Conservation (phyloP, 441 rosid species). For the Euphorbia corollata region DNA sequence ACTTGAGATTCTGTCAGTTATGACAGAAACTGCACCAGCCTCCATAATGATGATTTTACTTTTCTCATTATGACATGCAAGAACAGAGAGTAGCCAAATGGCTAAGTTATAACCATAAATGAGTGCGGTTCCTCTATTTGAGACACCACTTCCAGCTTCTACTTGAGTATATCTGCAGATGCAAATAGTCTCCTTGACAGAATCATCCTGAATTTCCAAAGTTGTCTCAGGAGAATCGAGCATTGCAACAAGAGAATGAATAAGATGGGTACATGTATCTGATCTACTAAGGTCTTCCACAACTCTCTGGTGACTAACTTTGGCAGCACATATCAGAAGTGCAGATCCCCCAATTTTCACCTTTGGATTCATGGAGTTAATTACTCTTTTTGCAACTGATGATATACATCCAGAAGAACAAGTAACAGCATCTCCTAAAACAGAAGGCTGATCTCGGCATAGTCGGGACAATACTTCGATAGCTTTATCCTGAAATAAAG, state of each 20-base stretch:
- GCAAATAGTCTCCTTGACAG: constrained; percentile 47
- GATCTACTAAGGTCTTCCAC: constrained; percentile 86
- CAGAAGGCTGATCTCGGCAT: constrained; percentile 74
- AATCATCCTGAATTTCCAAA: constrained; percentile 41
- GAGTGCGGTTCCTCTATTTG: constrained; percentile 40
- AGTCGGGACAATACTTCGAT: constrained; percentile 83
- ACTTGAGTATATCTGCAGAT: constrained; percentile 57
- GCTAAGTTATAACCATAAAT: constrained; percentile 75
- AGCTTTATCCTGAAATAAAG: constrained; percentile 89
- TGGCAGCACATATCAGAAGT: constrained; percentile 88
- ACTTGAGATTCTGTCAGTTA: constrained; percentile 66
- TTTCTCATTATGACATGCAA: constrained; percentile 86
- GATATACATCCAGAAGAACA: constrained; percentile 58
- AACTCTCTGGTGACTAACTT: constrained; percentile 71
- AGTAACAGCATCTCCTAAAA: constrained; percentile 69
- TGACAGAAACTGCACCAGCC: constrained; percentile 85
- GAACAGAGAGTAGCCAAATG: constrained; percentile 88
- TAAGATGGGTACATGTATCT: constrained; percentile 50
- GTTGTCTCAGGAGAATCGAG: constrained; percentile 48
- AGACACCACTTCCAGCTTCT: constrained; percentile 45
- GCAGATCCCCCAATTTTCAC: constrained; percentile 97
- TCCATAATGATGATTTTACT: constrained; percentile 81
- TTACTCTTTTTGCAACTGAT: constrained; percentile 71
- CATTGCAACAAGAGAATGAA: constrained; percentile 76
- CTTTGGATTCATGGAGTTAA: constrained; percentile 47